phyloP scores from a whole-genome alignment of 1,139 yeast genomes.

The Pichia sp. region DNA sequence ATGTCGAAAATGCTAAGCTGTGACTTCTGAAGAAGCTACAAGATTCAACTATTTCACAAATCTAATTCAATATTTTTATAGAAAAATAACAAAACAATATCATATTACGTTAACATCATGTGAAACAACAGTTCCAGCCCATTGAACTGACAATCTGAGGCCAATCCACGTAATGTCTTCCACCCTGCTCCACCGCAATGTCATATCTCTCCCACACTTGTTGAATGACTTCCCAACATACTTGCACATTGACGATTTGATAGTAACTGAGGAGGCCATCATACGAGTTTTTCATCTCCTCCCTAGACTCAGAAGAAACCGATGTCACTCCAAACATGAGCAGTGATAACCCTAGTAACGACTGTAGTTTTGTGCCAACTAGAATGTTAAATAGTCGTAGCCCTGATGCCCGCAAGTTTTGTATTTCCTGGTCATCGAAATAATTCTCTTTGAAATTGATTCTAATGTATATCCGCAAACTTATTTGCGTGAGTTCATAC shows the following conservation, averaged over 20 bases:
- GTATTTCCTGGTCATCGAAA: conserved; percentile 41
- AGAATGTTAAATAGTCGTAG: conserved; percentile 33
- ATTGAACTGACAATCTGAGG: conserved; percentile 22
- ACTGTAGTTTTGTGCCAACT: conserved; percentile 41
- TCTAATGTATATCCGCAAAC: conserved; percentile 39
- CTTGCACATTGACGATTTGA: conserved; percentile 23
- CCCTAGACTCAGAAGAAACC: conserved; percentile 31
- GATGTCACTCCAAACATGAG: conserved; percentile 46
- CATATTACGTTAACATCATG: background rate
- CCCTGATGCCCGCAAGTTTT: conserved; percentile 28
- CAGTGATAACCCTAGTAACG: conserved; percentile 43
- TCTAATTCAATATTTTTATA: too few species aligned
- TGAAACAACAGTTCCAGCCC: conserved; percentile 26
- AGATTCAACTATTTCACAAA: too few species aligned
- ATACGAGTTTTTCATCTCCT: conserved; percentile 32
- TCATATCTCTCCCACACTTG: conserved; percentile 24
- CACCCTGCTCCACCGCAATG: conserved; percentile 5
- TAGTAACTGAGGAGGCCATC: conserved; percentile 24
- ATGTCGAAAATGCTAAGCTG: too few species aligned
- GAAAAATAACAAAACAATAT: too few species aligned
- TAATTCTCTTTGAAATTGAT: conserved; percentile 38
- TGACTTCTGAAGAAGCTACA: too few species aligned
- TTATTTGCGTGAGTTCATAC: conserved; percentile 43
- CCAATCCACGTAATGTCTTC: conserved; percentile 23
- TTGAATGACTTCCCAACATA: conserved; percentile 24